Evolutionary conservation across 2,329 filamentous ascomycete species (phyloP).

Genomic region (Dactylellina sp.): DNA sequence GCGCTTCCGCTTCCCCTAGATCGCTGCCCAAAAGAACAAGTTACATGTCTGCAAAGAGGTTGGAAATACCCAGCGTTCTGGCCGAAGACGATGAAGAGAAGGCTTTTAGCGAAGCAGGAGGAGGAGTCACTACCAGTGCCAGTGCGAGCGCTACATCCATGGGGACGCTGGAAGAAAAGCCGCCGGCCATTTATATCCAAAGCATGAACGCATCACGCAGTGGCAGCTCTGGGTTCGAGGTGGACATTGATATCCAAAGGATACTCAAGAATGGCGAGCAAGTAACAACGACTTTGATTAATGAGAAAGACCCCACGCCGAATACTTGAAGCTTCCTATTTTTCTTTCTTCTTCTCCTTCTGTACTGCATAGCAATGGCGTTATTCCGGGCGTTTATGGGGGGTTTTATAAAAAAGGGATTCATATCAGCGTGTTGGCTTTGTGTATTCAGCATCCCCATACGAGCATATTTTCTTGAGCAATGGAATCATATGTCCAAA

Average conservation of each 20-base stretch:
- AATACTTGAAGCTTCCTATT: not conserved
- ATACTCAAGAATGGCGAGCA: not conserved
- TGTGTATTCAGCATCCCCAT: too few species aligned
- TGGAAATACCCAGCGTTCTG: conserved; percentile 42
- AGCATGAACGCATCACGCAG: conserved; percentile 3
- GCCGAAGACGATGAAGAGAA: conserved; percentile 33
- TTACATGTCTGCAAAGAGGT: conserved; percentile 40
- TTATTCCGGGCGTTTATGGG: conserved; percentile 30
- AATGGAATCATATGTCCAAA: not conserved
- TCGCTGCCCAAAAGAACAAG: conserved; percentile 21
- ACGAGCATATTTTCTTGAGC: conserved; percentile 1
- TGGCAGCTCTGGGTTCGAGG: conserved; percentile 3
- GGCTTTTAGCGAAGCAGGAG: conserved; percentile 10
- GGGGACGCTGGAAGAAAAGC: conserved; percentile 7
- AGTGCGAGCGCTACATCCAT: conserved; percentile 11
- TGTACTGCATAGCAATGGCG: conserved; percentile 29
- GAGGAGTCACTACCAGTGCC: not conserved
- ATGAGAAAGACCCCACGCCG: not conserved
- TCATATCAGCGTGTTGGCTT: conserved; percentile 8
- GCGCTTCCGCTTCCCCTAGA: not conserved
- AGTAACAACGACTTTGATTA: not conserved
- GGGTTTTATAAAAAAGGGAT: conserved; percentile 16
- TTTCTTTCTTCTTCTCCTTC: conserved; percentile 6
- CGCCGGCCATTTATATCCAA: conserved; percentile 23
- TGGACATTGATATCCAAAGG: conserved; percentile 2